Conservation (phyloP, 441 rosid species). For the Viola pubescens region DNA sequence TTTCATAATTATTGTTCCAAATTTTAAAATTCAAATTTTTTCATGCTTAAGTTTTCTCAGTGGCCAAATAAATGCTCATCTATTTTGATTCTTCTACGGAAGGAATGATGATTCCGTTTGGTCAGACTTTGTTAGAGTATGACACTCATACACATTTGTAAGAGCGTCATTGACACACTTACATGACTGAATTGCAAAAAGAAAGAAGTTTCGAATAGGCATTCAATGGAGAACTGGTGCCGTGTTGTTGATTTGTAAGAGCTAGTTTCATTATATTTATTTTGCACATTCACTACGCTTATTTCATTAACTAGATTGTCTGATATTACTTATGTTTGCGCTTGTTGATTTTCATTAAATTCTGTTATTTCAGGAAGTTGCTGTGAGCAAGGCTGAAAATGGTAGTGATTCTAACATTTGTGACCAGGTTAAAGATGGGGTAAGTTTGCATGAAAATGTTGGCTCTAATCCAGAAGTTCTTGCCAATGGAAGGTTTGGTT, state of each 20-base stretch:
- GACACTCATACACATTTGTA: conserved; percentile 42
- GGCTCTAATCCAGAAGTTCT: conserved; percentile 18
- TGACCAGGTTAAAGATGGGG: conserved; percentile 13
- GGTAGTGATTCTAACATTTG: conserved; percentile 5
- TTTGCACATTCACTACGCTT: conserved; percentile 12
- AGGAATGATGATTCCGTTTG: conserved; percentile 31
- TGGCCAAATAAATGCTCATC: conserved; percentile 22
- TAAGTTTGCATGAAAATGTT: conserved; percentile 17
- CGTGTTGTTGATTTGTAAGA: conserved; percentile 82
- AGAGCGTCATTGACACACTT: conserved; percentile 44
- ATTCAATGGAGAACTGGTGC: conserved; percentile 64
- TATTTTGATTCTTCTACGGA: conserved; percentile 16
- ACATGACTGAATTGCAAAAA: conserved; percentile 50
- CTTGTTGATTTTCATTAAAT: conserved; percentile 11
- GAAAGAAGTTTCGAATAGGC: conserved; percentile 47
- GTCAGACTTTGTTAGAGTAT: conserved; percentile 51
- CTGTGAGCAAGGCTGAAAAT: conserved; percentile 11
- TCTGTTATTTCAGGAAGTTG: conserved; percentile 28
- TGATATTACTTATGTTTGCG: conserved; percentile 12
- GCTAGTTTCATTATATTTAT: conserved; percentile 37
- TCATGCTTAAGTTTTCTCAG: conserved; percentile 20
- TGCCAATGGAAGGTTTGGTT: conserved; percentile 27
- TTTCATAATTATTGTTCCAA: neutral
- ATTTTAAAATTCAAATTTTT: conserved; percentile 1
- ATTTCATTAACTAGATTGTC: conserved; percentile 1